Evolutionary conservation across 352 stramenopile genomes (phyloP).

Genomic region (Pythium vanterpoolii): DNA sequence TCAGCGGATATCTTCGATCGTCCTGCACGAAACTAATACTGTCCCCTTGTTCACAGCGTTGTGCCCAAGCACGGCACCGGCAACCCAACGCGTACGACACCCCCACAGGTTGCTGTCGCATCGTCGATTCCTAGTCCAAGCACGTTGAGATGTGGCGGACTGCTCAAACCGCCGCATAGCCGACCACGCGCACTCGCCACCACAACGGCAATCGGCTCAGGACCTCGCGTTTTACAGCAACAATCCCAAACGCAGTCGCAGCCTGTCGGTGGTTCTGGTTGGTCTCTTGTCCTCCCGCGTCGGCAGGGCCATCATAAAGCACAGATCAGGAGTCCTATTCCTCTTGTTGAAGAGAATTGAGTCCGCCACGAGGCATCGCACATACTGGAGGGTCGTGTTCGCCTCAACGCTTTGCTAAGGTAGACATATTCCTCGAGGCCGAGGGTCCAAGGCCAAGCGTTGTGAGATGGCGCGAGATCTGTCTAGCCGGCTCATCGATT

Average conservation of each 20-base stretch:
- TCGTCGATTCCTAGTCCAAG: neutral
- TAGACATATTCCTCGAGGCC: neutral
- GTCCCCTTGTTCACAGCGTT: too few relatives aligned
- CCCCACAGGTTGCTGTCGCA: too few relatives aligned
- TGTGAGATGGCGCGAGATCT: neutral
- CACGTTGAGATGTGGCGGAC: neutral
- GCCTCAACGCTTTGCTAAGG: neutral
- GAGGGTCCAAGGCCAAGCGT: neutral
- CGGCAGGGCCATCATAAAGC: too few relatives aligned
- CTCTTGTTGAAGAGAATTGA: too few relatives aligned
- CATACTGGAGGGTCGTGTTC: neutral
- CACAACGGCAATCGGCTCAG: neutral
- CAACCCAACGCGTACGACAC: too few relatives aligned
- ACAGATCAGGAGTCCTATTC: too few relatives aligned
- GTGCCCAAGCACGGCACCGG: too few relatives aligned
- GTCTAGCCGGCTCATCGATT: neutral
- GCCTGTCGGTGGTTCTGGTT: neutral
- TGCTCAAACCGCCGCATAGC: neutral
- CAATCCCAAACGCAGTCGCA: neutral
- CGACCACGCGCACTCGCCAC: neutral
- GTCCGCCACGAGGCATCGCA: neutral
- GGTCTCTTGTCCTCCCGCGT: too few relatives aligned
- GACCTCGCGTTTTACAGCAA: neutral
- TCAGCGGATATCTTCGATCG: too few relatives aligned
- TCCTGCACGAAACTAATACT: too few relatives aligned